Evolutionary conservation across 2,329 filamentous ascomycete genomes (phyloP), one percentile per base, ranked within the genome.

Genomic region (Aspergillus chevalieri): DNA sequence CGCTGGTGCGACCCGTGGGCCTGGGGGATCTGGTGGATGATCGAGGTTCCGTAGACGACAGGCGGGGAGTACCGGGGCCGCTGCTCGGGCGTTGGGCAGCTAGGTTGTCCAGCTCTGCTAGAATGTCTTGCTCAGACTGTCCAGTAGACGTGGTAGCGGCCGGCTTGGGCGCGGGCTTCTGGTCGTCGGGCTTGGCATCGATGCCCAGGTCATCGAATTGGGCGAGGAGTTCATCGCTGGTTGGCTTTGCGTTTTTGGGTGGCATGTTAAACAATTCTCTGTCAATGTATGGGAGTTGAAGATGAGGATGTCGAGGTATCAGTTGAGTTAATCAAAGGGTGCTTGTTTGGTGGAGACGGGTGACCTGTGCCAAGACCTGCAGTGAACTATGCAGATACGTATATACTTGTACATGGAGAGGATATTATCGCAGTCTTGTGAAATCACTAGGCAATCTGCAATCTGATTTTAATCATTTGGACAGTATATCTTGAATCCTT

Each of bases 91-190:
- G 77, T 67, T 87, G 83, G 47, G 82, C 78, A 61, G 83, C 88
- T 41, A 95, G 81, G 59, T 85, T 84, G 67, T 94, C 89, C 53
- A 97, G 81, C 61, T 96, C 91, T 54, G 90, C 90, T 36, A 97
- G 80, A 50, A 92, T 83, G 66, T 95, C 90, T 59, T 88, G 80
- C 61, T 85, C 79, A 14, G 63, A 61, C 52, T 68, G 64, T n/a
- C 53, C 56, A 14, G 55, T 46, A 34, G 54, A 42, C 46, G 57
- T 56, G 48, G 53, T 60, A 44, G 53, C 50, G 43, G 44, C 47
- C 22, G 52, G 54, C 15, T 36, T 36, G 34, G 14, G 53, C 50
- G 15, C 49, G 55, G 28, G 54, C 39, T 6, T 58, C 44, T 14
- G 60, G 53, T 10, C 54, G 50, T n/a, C 57, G 51, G 34, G 14